Conservation (phyloP, 176 grass and related monocot genomes). For the Saccharum officinarum region DNA sequence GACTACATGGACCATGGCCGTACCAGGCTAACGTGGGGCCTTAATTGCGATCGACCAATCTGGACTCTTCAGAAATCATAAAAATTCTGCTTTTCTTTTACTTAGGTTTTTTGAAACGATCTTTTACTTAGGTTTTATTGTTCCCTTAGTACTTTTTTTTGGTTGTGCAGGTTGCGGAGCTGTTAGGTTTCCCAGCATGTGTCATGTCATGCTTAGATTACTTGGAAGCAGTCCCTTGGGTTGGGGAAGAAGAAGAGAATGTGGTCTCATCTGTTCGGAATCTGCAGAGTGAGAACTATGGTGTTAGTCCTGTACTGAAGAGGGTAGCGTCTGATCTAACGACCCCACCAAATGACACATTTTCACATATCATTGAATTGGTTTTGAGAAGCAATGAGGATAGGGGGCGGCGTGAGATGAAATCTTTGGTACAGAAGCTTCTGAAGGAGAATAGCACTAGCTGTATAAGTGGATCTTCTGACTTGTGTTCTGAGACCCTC, state of each 20-base stretch:
- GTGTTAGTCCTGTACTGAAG: conserved; percentile 78
- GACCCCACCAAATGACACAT: conserved; percentile 65
- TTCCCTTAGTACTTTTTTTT: not conserved
- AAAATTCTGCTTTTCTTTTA: conserved; percentile 9
- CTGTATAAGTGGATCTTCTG: conserved; percentile 40
- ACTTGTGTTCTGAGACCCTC: conserved; percentile 59
- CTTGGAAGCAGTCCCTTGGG: conserved; percentile 90
- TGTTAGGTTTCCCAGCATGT: conserved; percentile 74
- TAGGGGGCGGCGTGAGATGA: conserved; percentile 81
- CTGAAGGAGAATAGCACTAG: conserved; percentile 72
- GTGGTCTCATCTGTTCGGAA: conserved; percentile 73
- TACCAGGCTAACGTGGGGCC: not conserved
- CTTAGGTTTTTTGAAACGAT: not conserved
- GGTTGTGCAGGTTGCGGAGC: conserved; percentile 71
- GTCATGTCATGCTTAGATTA: conserved; percentile 80
- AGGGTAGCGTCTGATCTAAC: conserved; percentile 63
- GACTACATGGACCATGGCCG: conserved; percentile 19
- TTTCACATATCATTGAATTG: conserved; percentile 74
- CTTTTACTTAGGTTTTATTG: conserved; percentile 15
- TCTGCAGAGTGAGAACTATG: conserved; percentile 63
- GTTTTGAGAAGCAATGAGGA: conserved; percentile 88
- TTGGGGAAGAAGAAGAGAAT: conserved; percentile 89
- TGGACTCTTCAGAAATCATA: conserved; percentile 21
- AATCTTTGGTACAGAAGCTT: conserved; percentile 78
- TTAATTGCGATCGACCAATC: conserved; percentile 23